Evolutionary conservation across 179 eudicot species (phyloP).

Genomic region (Silene coronaria): DNA sequence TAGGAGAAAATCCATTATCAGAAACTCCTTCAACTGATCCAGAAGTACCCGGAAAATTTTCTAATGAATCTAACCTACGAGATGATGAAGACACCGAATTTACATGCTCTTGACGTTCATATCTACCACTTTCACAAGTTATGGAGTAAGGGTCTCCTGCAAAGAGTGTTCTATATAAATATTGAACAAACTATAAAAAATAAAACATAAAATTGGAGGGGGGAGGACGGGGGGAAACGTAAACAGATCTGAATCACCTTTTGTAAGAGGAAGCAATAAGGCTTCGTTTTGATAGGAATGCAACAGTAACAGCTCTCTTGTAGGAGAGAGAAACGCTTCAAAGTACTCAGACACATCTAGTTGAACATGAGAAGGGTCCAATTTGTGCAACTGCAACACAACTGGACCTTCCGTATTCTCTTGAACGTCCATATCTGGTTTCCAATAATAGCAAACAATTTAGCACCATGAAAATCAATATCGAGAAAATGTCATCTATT

Average conservation of each 20-base stretch:
- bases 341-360: conserved; percentile 48
- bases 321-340: conserved; percentile 87
- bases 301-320: conserved; percentile 60
- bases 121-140: conserved; percentile 30
- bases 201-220: too few species aligned
- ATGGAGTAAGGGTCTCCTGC: conserved; percentile 43
- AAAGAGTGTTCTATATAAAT: conserved; percentile 14
- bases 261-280: conserved; percentile 56
- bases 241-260: conserved; percentile 42
- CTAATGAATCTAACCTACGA: conserved; percentile 30
- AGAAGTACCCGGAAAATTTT: conserved; percentile 38
- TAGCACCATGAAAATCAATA: conserved; percentile 3
- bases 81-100: conserved; percentile 29
- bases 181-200: not conserved
- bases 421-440: conserved; percentile 23
- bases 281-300: conserved; percentile 66
- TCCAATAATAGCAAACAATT: conserved; percentile 9
- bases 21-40: conserved; percentile 35
- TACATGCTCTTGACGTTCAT: conserved; percentile 30
- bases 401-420: conserved; percentile 46
- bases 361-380: conserved; percentile 46
- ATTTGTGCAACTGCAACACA: conserved; percentile 73
- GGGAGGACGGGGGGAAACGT: too few species aligned
- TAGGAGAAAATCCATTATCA: conserved; percentile 25
- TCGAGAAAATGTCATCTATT: not conserved